Conservation (phyloP, 306 rosid genomes). For the Adenanthera pavonina region DNA sequence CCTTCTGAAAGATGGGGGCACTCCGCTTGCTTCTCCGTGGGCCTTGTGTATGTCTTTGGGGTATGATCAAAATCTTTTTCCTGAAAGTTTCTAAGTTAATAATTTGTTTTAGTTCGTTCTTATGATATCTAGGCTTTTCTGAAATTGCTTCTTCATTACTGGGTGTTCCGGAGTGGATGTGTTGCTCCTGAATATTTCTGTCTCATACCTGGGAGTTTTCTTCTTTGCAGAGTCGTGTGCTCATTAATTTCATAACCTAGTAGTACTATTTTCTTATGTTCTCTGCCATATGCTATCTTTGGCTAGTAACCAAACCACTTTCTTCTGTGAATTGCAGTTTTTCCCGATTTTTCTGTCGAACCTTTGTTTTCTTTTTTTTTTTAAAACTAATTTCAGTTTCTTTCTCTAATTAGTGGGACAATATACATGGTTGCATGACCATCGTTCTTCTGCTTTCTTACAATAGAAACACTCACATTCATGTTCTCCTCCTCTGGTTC, state of each 20-base stretch:
- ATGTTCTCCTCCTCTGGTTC: background rate
- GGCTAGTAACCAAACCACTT: conserved; percentile 60
- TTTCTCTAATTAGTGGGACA: conserved; percentile 55
- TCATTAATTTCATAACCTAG: conserved; percentile 36
- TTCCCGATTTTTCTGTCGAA: conserved; percentile 46
- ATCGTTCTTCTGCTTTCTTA: conserved; percentile 44
- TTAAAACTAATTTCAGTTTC: conserved; percentile 34
- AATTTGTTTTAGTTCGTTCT: background rate
- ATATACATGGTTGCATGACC: conserved; percentile 17
- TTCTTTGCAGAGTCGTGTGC: conserved; percentile 13
- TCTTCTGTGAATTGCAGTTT: conserved; percentile 51
- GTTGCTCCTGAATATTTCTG: conserved; percentile 12
- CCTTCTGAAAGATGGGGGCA: conserved; percentile 99
- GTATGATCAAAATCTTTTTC: conserved; percentile 53
- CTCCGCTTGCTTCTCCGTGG: conserved; percentile 77
- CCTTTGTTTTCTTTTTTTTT: conserved; percentile 17
- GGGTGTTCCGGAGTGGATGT: conserved; percentile 30
- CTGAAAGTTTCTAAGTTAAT: background rate
- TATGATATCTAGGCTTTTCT: background rate
- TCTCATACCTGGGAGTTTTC: conserved; percentile 15
- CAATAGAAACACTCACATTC: conserved; percentile 32
- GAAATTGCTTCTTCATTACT: conserved; percentile 13
- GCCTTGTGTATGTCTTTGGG: conserved; percentile 86
- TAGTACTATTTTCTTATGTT: conserved; percentile 28
- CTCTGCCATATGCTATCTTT: conserved; percentile 42